A percentile compares a stretch with the other conserved stretches of the same genome.
Evolutionary conservation across 176 grass and related monocot species (phyloP).

Genomic region (Paspalum vaginatum): DNA sequence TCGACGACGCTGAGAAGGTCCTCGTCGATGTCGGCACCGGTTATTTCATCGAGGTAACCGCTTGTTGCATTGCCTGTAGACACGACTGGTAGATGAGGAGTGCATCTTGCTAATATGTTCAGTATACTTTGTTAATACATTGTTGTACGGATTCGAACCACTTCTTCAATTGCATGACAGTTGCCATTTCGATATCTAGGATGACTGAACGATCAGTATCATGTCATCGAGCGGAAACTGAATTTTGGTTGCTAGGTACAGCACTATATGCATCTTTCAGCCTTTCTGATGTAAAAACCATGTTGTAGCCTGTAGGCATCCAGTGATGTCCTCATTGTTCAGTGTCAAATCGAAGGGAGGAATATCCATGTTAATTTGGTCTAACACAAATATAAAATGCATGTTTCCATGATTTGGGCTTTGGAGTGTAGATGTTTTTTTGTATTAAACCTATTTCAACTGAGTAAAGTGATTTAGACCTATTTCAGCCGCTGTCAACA

Average conservation of each 20-base stretch:
- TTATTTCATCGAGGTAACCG: slow-evolving; percentile 91
- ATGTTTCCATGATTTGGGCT: not conserved
- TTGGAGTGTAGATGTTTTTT: not conserved
- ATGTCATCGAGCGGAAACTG: not conserved
- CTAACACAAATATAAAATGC: not conserved
- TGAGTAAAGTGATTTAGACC: not conserved
- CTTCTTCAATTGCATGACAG: not conserved
- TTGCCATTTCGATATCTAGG: not conserved
- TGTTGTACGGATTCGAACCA: not conserved
- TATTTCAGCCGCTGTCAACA: too few species aligned
- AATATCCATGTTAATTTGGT: not conserved
- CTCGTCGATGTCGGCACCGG: slow-evolving; percentile 94
- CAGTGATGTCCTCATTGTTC: not conserved
- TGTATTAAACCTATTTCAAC: slow-evolving; percentile 13
- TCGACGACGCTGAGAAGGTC: slow-evolving; percentile 85
- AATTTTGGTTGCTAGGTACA: not conserved
- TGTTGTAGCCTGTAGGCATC: not conserved
- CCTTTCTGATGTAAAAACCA: not conserved
- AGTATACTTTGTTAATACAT: not conserved
- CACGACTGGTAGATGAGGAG: not conserved
- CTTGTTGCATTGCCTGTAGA: not conserved
- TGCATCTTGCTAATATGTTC: not conserved
- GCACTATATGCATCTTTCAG: not conserved
- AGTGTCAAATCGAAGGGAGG: not conserved
- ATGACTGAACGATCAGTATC: not conserved